A percentile compares a stretch with the other conserved stretches of the same genome.
These are phyloP conservation scores for Yarrowia divulgata DNA, from an alignment of 805 yeast genomes.

Conservation along the genomic window DNA sequence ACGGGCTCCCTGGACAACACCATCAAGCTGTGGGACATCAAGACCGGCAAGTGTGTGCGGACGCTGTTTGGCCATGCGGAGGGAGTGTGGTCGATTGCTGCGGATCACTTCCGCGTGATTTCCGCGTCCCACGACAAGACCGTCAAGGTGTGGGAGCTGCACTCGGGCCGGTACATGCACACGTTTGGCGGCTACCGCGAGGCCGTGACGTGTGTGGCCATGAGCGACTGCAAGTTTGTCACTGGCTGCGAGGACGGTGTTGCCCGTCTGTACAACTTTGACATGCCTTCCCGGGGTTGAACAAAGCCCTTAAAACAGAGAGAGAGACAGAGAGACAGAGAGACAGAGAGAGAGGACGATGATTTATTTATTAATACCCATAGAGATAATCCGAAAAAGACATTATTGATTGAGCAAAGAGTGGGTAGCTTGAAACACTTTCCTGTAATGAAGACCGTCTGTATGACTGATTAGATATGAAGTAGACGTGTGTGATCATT, in stretches of 20 bases:
- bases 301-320: too few species aligned
- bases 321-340: not conserved
- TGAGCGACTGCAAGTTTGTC: constrained; percentile 88
- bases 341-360: not conserved
- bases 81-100: constrained; percentile 97
- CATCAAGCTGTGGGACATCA: constrained; percentile 89
- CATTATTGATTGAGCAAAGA: too few species aligned
- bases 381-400: constrained; percentile 1
- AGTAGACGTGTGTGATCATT: too few species aligned
- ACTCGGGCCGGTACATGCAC: constrained; percentile 91
- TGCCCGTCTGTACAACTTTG: constrained; percentile 85
- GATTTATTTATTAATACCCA: constrained; percentile 20
- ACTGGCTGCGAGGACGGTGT: constrained; percentile 90
- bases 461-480: too few species aligned
- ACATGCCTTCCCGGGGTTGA: too few species aligned
- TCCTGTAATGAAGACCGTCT: too few species aligned
- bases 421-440: too few species aligned
- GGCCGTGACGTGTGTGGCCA: constrained; percentile 69
- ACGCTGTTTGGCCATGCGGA: constrained; percentile 98
- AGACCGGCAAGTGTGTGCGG: constrained; percentile 84
- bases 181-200: constrained; percentile 78
- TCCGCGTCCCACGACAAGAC: constrained; percentile 93
- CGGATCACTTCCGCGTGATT: constrained; percentile 92
- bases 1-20: constrained; percentile 93
- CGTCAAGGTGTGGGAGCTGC: constrained; percentile 94